phyloP scores from a whole-genome alignment of 495 filamentous ascomycete species.

The Cladorrhinum samala region DNA sequence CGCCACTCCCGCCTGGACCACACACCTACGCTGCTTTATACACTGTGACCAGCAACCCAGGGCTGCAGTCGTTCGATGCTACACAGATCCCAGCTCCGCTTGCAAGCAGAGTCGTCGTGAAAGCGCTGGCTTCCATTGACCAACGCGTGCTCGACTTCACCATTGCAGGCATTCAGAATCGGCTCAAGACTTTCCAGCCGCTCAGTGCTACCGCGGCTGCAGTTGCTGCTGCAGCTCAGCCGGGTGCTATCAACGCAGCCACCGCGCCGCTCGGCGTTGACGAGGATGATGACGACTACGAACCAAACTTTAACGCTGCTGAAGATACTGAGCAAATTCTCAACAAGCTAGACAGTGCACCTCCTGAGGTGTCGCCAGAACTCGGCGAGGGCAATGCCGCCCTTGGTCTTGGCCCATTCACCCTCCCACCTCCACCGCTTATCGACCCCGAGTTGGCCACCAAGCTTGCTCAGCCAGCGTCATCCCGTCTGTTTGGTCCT shows the following conservation, averaged over 20 bases:
- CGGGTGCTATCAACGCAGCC: conserved; percentile 41
- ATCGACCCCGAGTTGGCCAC: conserved; percentile 60
- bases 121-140: conserved; percentile 60
- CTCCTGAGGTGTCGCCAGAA: conserved; percentile 41
- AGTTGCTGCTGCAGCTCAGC: conserved; percentile 19
- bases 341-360: conserved; percentile 61
- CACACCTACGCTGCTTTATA: conserved; percentile 73
- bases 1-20: conserved; percentile 65
- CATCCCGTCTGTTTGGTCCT: conserved; percentile 70
- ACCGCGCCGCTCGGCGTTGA: conserved; percentile 48
- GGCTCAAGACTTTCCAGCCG: conserved; percentile 29
- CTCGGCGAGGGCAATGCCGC: conserved; percentile 32
- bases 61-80: conserved; percentile 74
- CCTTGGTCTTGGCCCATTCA: conserved; percentile 58
- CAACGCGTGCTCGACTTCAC: conserved; percentile 58
- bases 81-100: conserved; percentile 65
- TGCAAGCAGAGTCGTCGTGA: conserved; percentile 69
- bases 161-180: conserved; percentile 47
- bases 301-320: conserved; percentile 68
- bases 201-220: conserved; percentile 13
- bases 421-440: conserved; percentile 68
- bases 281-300: conserved; percentile 82
- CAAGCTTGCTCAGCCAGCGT: conserved; percentile 61
- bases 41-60: conserved; percentile 69
- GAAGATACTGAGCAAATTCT: conserved; percentile 67